Evolutionary conservation across 2,329 filamentous ascomycete genomes (phyloP), one percentile per base, ranked within the genome.

Genomic region (Cercospora sp.): DNA sequence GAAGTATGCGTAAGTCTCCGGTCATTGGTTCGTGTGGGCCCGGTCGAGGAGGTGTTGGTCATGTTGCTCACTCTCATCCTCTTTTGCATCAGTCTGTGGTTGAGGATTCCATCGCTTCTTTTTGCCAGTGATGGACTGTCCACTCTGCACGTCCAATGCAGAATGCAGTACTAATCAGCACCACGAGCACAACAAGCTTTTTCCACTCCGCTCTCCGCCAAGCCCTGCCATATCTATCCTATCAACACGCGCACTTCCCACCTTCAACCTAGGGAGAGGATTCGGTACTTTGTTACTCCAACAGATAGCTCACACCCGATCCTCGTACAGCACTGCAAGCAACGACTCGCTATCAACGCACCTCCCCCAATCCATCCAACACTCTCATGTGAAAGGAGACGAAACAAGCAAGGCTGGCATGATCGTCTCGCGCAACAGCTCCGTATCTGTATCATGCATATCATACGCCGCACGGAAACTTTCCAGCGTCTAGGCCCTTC

Each of bases 271-370:
- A 18, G 20, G 9, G n/a, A 26, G 20, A 53, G 48, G 20, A 53
- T 53, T 26, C 20, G 20, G 20, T 53, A 53, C 48, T 53, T 53
- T 4, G 48, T 26, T 20, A 53, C 48, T 53, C 48, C 48, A 26
- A 23, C 48, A 26, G 48, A 53, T 53, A 53, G 48, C 48, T 53
- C 5, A 53, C n/a, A 18, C n/a, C n/a, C 42, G 42, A 23, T 23
- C 10, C 42, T 48, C 23, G 20, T 16, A 20, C n/a, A 33, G 23
- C 57, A 16, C 36, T 36, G 57, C 57, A 60, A 58, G 55, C 33
- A 65, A 64, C 16, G n/a, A 48, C 31, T 33, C 36, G 55, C 33
- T 60, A 65, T 60, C 48, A 53, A 53, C 12, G 48, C 48, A 53
- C 12, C 48, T 53, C 48, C 20, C 48, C 48, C 18, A 26, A 53